Evolutionary conservation across 2,329 filamentous ascomycete species (phyloP).

Genomic region (Penicillium glabrum): DNA sequence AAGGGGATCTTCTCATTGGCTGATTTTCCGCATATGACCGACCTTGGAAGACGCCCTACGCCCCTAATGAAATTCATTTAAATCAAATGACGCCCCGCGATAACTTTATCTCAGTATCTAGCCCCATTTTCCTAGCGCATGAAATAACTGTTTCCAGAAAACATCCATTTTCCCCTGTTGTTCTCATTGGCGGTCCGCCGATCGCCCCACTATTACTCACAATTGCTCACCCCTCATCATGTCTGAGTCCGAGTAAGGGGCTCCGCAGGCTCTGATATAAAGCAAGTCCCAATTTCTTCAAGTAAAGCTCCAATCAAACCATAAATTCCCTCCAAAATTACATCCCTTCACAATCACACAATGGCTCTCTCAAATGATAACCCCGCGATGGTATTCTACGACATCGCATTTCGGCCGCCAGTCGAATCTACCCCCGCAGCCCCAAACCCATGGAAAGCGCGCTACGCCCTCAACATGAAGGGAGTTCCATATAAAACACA

Average conservation of each 20-base stretch:
- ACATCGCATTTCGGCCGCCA: conserved; percentile 45
- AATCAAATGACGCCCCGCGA: no score
- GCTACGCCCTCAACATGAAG: conserved; percentile 54
- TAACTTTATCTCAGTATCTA: no score
- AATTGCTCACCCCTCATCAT: neutral
- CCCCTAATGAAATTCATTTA: no score
- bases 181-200: neutral
- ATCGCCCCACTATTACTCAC: neutral
- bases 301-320: neutral
- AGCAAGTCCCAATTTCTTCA: neutral
- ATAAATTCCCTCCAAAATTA: neutral
- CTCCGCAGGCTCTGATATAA: neutral
- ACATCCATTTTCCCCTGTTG: no score
- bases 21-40: no score
- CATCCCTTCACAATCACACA: neutral
- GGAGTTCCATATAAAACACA: conserved; percentile 46
- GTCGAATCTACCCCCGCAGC: conserved; percentile 33
- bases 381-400: conserved; percentile 44
- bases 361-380: neutral
- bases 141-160: neutral
- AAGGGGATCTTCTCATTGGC: no score
- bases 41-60: no score
- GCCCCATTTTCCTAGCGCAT: no score
- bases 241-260: neutral
- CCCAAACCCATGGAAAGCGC: conserved; percentile 56